phyloP scores from a whole-genome alignment of 345 rosid genomes.

The Eucalyptus grandis region DNA sequence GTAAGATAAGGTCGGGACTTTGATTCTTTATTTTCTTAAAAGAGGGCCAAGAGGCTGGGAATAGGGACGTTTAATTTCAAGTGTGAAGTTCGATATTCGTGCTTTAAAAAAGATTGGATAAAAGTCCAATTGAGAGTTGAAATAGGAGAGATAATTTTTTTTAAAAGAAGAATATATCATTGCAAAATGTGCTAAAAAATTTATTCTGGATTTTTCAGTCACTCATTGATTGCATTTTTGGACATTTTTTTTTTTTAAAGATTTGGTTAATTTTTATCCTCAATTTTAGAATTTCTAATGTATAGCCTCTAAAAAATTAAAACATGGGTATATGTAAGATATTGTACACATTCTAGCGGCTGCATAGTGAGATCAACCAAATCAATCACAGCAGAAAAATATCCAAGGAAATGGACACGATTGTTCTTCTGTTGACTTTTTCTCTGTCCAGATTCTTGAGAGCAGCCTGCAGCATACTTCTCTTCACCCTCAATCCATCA shows the following conservation, averaged over 20 bases:
- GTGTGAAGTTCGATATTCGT: accelerated
- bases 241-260: too few species aligned
- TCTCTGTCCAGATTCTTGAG: background rate
- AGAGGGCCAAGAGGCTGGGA: accelerated
- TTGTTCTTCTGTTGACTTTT: background rate
- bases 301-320: accelerated
- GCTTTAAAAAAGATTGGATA: accelerated
- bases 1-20: accelerated
- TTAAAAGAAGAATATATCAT: background rate
- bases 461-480: background rate
- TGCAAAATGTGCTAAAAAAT: background rate
- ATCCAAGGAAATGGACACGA: background rate
- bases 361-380: background rate
- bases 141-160: accelerated
- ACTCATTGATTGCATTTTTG: background rate
- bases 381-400: background rate
- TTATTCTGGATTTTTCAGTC: background rate
- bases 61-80: accelerated
- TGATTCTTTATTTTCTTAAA: accelerated
- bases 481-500: background rate
- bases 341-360: background rate
- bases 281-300: background rate
- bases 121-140: accelerated
- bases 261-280: background rate
- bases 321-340: background rate